Percentiles rank a stretch among this genome's conserved stretches.
Conservation (phyloP, 2,329 filamentous ascomycete genomes). For the Aureobasidium vineae region DNA sequence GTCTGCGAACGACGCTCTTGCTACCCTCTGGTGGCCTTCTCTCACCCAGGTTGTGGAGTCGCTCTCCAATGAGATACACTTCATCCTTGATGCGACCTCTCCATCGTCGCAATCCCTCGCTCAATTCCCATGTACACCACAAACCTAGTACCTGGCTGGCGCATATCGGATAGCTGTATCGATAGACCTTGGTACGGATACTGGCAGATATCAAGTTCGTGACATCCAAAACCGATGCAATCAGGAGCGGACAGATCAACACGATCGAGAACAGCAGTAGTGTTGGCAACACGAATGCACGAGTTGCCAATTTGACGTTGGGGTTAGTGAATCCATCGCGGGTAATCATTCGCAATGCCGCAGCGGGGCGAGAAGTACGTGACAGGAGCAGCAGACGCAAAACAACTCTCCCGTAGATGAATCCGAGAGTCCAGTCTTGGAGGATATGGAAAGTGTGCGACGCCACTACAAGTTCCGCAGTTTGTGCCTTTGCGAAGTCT, state of each 20-base stretch:
- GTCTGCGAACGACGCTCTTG: slow-evolving; percentile 36
- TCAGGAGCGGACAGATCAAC: slow-evolving; percentile 61
- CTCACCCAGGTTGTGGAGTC: slow-evolving; percentile 90
- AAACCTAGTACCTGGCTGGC: slow-evolving; percentile 49
- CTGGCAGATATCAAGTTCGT: slow-evolving; percentile 14
- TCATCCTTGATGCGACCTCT: slow-evolving; percentile 82
- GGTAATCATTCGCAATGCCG: slow-evolving; percentile 71
- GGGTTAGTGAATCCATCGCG: slow-evolving; percentile 73
- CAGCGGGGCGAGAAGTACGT: slow-evolving; percentile 67
- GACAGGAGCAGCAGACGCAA: slow-evolving; percentile 67
- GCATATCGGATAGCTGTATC: slow-evolving; percentile 71
- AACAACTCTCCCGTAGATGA: slow-evolving; percentile 83
- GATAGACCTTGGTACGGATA: slow-evolving; percentile 48
- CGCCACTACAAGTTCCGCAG: not conserved
- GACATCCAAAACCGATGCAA: slow-evolving; percentile 49
- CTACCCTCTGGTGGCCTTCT: slow-evolving; percentile 40
- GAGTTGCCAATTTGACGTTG: slow-evolving; percentile 73
- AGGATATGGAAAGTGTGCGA: slow-evolving; percentile 78
- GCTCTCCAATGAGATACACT: slow-evolving; percentile 91
- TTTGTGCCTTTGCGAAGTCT: not conserved
- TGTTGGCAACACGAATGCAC: slow-evolving; percentile 80
- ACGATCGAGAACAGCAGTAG: slow-evolving; percentile 60
- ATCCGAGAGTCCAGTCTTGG: slow-evolving; percentile 89
- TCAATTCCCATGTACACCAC: slow-evolving; percentile 52
- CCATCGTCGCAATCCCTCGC: slow-evolving; percentile 69